phyloP scores from a whole-genome alignment of 306 rosid species.

The Cajanus cajan region DNA sequence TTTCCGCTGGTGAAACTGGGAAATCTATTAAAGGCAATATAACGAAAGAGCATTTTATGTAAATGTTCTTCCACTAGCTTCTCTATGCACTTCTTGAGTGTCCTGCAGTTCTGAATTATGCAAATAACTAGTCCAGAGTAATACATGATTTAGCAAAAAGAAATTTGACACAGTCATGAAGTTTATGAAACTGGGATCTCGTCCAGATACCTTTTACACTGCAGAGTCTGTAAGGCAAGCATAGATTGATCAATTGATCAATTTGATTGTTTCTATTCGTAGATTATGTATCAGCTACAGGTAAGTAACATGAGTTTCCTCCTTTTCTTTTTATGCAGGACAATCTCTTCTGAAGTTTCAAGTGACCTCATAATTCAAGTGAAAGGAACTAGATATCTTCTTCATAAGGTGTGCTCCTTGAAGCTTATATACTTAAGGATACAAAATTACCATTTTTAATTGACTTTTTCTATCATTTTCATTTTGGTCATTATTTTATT shows the following conservation, averaged over 20 bases:
- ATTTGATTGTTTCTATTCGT: background rate
- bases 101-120: constrained; percentile 30
- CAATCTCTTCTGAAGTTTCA: constrained; percentile 88
- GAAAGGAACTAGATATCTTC: constrained; percentile 77
- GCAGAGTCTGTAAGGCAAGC: constrained; percentile 72
- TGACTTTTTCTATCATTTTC: background rate
- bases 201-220: constrained; percentile 84
- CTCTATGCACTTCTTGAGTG: constrained; percentile 25
- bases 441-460: background rate
- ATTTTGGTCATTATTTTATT: background rate
- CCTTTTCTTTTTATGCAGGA: constrained; percentile 49
- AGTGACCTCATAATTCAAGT: constrained; percentile 91
- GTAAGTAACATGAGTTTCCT: background rate
- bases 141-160: constrained; percentile 33
- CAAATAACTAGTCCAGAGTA: constrained; percentile 35
- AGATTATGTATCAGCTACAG: background rate
- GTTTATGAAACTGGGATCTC: constrained; percentile 98
- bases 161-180: constrained; percentile 59
- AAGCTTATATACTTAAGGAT: background rate
- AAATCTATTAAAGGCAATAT: constrained; percentile 26
- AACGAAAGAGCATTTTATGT: constrained; percentile 25
- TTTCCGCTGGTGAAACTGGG: constrained; percentile 26
- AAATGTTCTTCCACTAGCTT: constrained; percentile 28
- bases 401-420: constrained; percentile 69
- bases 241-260: background rate